These are phyloP conservation scores for Ephemerocybe angulata DNA, from an alignment of 768 basidiomycete species.

Conservation along the genomic window DNA sequence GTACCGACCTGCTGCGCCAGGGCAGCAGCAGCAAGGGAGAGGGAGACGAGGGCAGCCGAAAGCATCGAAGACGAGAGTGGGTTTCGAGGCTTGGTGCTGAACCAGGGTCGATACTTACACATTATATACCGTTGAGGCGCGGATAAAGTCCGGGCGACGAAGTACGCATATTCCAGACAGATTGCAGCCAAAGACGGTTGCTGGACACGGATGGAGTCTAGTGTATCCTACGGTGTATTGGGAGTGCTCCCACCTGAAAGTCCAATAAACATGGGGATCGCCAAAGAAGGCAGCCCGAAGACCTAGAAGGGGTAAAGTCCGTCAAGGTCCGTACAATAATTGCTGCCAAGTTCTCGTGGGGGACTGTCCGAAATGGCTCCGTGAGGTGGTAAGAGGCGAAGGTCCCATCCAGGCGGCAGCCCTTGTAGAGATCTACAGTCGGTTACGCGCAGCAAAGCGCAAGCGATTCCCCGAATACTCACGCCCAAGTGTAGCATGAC, in stretches of 20 bases:
- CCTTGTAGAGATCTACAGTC: neutral
- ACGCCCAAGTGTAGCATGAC: neutral
- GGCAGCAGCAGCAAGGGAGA: constrained; percentile 40
- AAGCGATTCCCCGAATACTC: neutral
- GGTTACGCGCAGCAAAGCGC: neutral
- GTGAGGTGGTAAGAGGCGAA: neutral
- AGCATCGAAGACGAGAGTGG: neutral
- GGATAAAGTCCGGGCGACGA: neutral
- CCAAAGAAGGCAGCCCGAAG: neutral
- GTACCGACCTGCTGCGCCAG: constrained; percentile 55
- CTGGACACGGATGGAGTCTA: neutral
- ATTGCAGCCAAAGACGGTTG: neutral
- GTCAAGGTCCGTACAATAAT: constrained; percentile 2
- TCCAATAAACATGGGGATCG: neutral
- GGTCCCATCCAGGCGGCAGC: no score
- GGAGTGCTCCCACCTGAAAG: neutral
- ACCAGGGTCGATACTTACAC: no score
- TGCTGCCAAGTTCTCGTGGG: no score
- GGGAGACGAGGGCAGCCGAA: constrained; percentile 32
- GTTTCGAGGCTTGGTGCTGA: neutral
- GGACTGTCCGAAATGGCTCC: no score
- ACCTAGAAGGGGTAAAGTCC: neutral
- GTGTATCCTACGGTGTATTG: neutral
- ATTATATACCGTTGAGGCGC: neutral
- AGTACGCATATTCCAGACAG: neutral